Percentiles rank a stretch among this genome's conserved stretches.
phyloP scores from a whole-genome alignment of 805 yeast genomes.

The Saccharomycopsis microspora region DNA sequence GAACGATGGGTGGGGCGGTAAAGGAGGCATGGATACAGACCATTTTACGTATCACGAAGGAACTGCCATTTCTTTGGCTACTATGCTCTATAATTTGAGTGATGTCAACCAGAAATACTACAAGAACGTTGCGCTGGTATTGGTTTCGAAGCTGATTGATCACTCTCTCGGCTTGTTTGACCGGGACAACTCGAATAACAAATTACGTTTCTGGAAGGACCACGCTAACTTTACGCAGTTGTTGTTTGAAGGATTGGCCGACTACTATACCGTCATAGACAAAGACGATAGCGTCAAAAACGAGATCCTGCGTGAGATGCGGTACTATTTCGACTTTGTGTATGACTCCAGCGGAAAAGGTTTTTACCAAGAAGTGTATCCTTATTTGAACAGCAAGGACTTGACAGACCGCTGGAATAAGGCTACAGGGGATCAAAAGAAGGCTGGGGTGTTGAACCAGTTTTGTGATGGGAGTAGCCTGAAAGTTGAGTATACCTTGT shows the following conservation, averaged over 20 bases:
- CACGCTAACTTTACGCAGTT: slow-evolving; percentile 52
- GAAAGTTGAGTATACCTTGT: background rate
- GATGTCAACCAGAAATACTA: slow-evolving; percentile 31
- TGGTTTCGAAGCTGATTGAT: slow-evolving; percentile 47
- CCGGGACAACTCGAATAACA: slow-evolving; percentile 35
- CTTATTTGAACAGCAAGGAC: background rate
- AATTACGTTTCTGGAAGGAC: slow-evolving; percentile 48
- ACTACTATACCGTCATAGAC: slow-evolving; percentile 33
- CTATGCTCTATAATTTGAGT: slow-evolving; percentile 38
- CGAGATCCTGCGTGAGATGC: background rate
- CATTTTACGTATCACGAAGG: slow-evolving; percentile 65
- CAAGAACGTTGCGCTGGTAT: slow-evolving; percentile 23
- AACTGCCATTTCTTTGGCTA: slow-evolving; percentile 44
- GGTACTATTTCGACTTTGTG: slow-evolving; percentile 3
- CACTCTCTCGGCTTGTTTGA: slow-evolving; percentile 47
- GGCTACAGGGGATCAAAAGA: background rate
- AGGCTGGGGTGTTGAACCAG: background rate
- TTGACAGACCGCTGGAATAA: slow-evolving; percentile 1
- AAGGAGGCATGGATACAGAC: slow-evolving; percentile 20
- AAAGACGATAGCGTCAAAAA: background rate
- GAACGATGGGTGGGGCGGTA: slow-evolving; percentile 42
- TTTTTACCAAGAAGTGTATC: slow-evolving; percentile 1
- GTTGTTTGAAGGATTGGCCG: slow-evolving; percentile 57
- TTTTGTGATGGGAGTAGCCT: background rate
- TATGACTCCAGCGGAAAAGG: slow-evolving; percentile 1